phyloP scores from a whole-genome alignment of 2,329 filamentous ascomycete genomes.

The Penicillium sp. region DNA sequence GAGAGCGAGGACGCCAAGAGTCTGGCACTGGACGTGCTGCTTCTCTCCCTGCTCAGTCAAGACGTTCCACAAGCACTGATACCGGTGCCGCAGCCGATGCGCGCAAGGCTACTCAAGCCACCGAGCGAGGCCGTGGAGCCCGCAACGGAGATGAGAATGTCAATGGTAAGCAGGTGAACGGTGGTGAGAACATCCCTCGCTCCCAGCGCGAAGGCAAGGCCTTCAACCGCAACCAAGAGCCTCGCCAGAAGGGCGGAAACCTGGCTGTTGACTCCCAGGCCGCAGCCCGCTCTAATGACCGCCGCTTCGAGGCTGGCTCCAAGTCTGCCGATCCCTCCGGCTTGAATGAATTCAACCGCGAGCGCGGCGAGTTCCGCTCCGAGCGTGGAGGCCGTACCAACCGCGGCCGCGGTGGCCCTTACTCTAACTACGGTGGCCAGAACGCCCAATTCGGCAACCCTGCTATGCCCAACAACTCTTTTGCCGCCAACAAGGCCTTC shows the following conservation, averaged over 20 bases:
- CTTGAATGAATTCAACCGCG: constrained; percentile 39
- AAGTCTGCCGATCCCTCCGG: constrained; percentile 39
- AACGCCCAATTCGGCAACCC: constrained; percentile 42
- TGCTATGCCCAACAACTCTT: constrained; percentile 41
- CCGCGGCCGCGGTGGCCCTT: constrained; percentile 43
- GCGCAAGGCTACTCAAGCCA: constrained; percentile 33
- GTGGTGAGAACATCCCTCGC: constrained; percentile 32
- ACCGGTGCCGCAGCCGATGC: constrained; percentile 29
- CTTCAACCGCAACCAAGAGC: constrained; percentile 36
- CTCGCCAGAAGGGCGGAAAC: constrained; percentile 30
- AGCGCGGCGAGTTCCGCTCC: constrained; percentile 37
- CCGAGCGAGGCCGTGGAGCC: constrained; percentile 33
- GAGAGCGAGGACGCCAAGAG: constrained; percentile 40
- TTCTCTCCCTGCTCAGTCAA: constrained; percentile 41
- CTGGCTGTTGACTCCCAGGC: constrained; percentile 36
- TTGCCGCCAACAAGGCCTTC: constrained; percentile 42
- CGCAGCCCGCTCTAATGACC: constrained; percentile 35
- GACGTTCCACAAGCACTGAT: constrained; percentile 40
- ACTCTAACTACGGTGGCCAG: constrained; percentile 38
- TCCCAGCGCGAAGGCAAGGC: constrained; percentile 37
- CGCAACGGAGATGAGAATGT: constrained; percentile 35
- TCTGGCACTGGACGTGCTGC: constrained; percentile 39
- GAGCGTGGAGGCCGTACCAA: constrained; percentile 43
- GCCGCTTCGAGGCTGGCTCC: constrained; percentile 40
- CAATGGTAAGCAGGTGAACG: constrained; percentile 30